phyloP scores from a whole-genome alignment of 1,284 basidiomycete species.

The Pisolithus thermaeus region DNA sequence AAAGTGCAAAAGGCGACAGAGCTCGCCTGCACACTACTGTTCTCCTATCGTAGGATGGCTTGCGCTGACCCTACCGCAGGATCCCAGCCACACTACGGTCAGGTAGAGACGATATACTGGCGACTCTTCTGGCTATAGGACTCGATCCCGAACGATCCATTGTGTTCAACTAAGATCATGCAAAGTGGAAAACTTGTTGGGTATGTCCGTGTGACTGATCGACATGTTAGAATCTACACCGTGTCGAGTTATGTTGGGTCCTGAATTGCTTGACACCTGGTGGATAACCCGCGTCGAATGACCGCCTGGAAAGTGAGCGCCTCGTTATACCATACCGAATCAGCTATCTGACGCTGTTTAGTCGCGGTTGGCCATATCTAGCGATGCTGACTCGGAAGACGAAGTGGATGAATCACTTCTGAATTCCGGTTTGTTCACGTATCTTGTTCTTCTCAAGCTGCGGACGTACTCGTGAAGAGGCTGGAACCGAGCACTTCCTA shows the following conservation, averaged over 20 bases:
- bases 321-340: not conserved
- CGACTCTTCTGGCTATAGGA: conserved; percentile 80
- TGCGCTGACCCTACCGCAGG: conserved; percentile 84
- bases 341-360: conserved; percentile 22
- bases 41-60: conserved; percentile 92
- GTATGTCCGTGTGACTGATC: not conserved
- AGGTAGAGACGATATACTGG: conserved; percentile 76
- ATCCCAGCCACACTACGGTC: conserved; percentile 57
- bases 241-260: conserved; percentile 90
- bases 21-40: conserved; percentile 63
- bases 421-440: conserved; percentile 83
- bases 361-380: conserved; percentile 71
- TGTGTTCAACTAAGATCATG: conserved; percentile 80
- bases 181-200: conserved; percentile 32
- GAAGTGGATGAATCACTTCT: conserved; percentile 80
- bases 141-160: conserved; percentile 74
- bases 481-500: conserved; percentile 27
- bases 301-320: conserved; percentile 87
- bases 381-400: conserved; percentile 68
- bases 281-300: conserved; percentile 84
- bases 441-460: conserved; percentile 92
- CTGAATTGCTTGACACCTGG: conserved; percentile 79
- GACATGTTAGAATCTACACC: conserved; percentile 63
- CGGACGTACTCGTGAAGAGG: conserved; percentile 87
- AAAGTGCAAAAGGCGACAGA: conserved; percentile 61